Base-by-base conservation (phyloP, 2,329 filamentous ascomycete genomes). In the Volutella citrinella region DNA sequence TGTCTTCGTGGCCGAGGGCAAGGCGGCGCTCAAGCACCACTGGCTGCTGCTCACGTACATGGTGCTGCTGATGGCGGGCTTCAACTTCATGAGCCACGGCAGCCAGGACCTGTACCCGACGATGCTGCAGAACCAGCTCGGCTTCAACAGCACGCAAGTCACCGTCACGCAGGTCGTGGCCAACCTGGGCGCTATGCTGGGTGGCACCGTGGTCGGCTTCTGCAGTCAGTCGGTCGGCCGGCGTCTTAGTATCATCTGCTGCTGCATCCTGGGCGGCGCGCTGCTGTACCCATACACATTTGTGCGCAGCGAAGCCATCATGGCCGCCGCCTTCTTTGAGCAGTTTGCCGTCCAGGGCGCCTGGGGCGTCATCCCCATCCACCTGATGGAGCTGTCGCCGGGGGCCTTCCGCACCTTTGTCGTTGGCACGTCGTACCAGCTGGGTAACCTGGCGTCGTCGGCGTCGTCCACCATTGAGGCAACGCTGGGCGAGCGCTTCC, bases 31-130 rank as follows among this genome's bases (percentile, higher is more conserved):
- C 19, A 82, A 78, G 60, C 76, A 78, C 10, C 87, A 95, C 61
- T 95, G 89, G 89, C 45, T 87, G 11, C 62, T 94, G 4, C 69
- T 95, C 36, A 67, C 80, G 21, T 95, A 95, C 63, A 70, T 95
- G 37, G 86, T 95, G 7, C 68, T 95, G 14, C 69, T 95, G 23
- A 94, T 94, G 87, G 83, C 87, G 3, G 87, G 87, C 5, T 93
- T 95, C 69, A 95, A 94, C 64, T 94, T 93, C 56, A 89, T 93
- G 84, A 85, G 81, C 13, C 86, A 90, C 55, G 85, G 85, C 34
- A 84, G 78, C 15, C 61, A 85, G 57, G 76, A 79, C 48, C 55
- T 81, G 18, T 80, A 80, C 46, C 76, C 76, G 4, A 79, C 75
- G 14, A 72, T 81, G 72, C 56, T 81, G 16, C 57, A 65, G 43